These are phyloP conservation scores for Penicillium atrosanguineum DNA, from an alignment of 495 filamentous ascomycete genomes.

Conservation along the genomic window DNA sequence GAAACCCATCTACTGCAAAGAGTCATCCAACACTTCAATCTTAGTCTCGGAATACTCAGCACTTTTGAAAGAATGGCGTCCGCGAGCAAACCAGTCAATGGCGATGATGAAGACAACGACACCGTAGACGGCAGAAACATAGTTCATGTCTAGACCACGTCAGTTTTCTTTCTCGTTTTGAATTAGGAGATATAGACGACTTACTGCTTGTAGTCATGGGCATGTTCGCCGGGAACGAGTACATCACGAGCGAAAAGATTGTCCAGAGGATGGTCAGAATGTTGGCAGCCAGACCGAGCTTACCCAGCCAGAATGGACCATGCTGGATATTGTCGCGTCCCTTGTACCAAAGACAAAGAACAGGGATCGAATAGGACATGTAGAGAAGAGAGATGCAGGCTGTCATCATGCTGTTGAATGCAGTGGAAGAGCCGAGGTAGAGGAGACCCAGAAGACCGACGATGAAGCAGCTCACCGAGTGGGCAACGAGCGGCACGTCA, in stretches of 20 bases:
- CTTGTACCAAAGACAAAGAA: slow-evolving; percentile 44
- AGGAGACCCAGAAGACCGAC: slow-evolving; percentile 51
- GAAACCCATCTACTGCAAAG: not conserved
- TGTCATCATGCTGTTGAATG: slow-evolving; percentile 57
- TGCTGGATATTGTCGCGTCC: slow-evolving; percentile 52
- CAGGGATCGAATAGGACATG: slow-evolving; percentile 51
- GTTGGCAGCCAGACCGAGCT: slow-evolving; percentile 43
- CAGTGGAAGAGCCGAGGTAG: slow-evolving; percentile 52
- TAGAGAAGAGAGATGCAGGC: slow-evolving; percentile 52
- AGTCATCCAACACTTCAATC: slow-evolving; percentile 4
- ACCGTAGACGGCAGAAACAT: slow-evolving; percentile 51
- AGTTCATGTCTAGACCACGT: slow-evolving; percentile 49
- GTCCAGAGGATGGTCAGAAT: slow-evolving; percentile 50
- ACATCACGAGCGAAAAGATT: slow-evolving; percentile 53
- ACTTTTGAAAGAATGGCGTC: slow-evolving; percentile 5
- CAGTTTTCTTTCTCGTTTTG: slow-evolving; percentile 15
- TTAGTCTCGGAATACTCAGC: not conserved
- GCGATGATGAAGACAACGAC: slow-evolving; percentile 43
- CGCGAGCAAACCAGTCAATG: slow-evolving; percentile 33
- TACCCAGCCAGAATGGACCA: slow-evolving; percentile 44
- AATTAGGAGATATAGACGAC: not conserved
- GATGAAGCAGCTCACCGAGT: slow-evolving; percentile 46
- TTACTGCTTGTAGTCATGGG: slow-evolving; percentile 31
- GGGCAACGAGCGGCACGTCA: slow-evolving; percentile 54
- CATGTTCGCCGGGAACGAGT: slow-evolving; percentile 39